Evolutionary conservation across 2,329 filamentous ascomycete genomes (phyloP), one percentile per base, ranked within the genome.

Genomic region (Bipolaris sorokiniana): DNA sequence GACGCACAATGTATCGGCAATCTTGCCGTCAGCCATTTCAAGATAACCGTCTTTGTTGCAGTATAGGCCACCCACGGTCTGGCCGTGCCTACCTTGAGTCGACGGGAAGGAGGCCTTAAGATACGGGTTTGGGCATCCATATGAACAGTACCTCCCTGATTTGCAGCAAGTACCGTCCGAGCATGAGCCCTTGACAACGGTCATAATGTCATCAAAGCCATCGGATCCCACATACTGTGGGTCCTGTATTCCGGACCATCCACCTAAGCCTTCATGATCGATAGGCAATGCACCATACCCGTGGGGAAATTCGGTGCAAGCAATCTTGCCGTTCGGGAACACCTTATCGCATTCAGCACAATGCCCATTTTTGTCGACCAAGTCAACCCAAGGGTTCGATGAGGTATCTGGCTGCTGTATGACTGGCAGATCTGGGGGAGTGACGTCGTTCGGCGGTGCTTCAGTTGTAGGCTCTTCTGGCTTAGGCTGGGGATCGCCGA

Each of bases 71-170:
- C 95, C 95, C 53, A 97, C 84, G 22, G 93, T 97, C 82, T 98
- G 87, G 61, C 88, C 88, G 49, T 87, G 91, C 36, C 82, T 72
- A 54, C 94, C 95, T 81, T 98, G 95, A 33, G 84, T 82, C 1
- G 73, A 67, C 45, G 95, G 92, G 90, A 92, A 98, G 75, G 98
- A 94, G 3, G 89, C 85, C 85, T 97, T 97, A 77, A 95, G 88
- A 78, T 95, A 96, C 44, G 94, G 94, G 26, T 88, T 79, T n/a
- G 91, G 90, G 82, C 95, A 99, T 54, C 91, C 88, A 72, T 98
- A 98, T 1, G 93, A 96, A 83, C 94, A 97, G 83, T 93, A 92
- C 56, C 82, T 79, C 47, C 87, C 88, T 22, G 66, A 56, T 7
- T 61, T 66, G 79, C 91, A 94, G 58, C 77, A 77, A 15, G 85